Conservation (phyloP, 176 grass and related monocot genomes). For the Lolium rigidum region DNA sequence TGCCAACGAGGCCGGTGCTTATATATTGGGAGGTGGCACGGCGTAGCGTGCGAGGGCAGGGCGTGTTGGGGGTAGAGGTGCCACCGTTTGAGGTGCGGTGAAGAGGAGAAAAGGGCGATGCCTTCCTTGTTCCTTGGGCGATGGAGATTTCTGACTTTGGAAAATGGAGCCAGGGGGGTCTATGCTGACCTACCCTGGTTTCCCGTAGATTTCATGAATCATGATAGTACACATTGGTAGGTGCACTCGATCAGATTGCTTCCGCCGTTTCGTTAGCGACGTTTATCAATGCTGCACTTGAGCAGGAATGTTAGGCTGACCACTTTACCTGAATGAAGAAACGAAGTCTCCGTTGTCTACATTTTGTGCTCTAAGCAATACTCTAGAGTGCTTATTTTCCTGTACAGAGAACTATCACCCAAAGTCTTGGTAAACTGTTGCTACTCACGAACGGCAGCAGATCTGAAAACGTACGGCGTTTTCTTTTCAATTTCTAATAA, state of each 20-base stretch:
- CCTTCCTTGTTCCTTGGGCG: background rate
- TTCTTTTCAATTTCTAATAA: background rate
- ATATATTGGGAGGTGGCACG: constrained; percentile 45
- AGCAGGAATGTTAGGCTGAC: background rate
- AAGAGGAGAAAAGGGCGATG: background rate
- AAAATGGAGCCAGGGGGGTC: background rate
- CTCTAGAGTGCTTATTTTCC: too few relatives aligned
- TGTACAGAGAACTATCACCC: too few relatives aligned
- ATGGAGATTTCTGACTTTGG: constrained; percentile 9
- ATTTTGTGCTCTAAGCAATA: background rate
- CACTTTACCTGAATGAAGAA: too few relatives aligned
- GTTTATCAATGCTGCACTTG: background rate
- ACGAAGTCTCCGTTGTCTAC: too few relatives aligned
- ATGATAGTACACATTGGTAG: background rate
- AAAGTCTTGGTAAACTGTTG: too few relatives aligned
- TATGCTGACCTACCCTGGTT: constrained; percentile 10
- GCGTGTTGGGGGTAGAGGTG: background rate
- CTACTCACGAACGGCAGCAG: too few relatives aligned
- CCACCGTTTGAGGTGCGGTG: background rate
- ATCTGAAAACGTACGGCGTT: background rate
- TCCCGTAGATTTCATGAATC: background rate
- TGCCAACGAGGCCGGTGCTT: background rate
- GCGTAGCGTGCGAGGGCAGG: background rate
- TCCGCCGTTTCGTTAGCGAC: background rate
- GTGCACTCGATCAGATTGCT: background rate